Evolutionary conservation across 805 yeast species (phyloP).

Genomic region (Pichia deserticola): DNA sequence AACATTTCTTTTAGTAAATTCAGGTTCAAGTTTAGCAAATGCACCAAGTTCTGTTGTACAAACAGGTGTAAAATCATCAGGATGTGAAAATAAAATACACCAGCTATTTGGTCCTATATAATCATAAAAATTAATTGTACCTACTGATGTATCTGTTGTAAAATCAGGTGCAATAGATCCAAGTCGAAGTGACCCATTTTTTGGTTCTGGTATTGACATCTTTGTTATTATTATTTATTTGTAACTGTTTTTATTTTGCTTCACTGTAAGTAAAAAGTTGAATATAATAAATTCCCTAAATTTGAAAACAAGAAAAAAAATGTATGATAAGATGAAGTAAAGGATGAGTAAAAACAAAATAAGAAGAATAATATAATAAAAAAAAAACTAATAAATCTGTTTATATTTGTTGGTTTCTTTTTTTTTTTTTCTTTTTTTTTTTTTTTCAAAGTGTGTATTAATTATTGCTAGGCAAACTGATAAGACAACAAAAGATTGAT

Average conservation of each 20-base stretch:
- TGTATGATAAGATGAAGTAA: no score
- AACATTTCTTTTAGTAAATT: constrained; percentile 56
- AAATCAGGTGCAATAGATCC: constrained; percentile 70
- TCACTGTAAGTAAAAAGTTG: no score
- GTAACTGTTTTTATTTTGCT: no score
- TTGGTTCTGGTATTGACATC: constrained; percentile 38
- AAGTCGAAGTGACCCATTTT: constrained; percentile 34
- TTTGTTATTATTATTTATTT: not conserved
- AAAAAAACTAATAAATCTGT: no score
- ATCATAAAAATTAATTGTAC: constrained; percentile 56
- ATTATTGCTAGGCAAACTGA: no score
- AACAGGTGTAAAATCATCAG: constrained; percentile 74
- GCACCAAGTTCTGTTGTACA: constrained; percentile 78
- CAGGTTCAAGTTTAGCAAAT: constrained; percentile 63
- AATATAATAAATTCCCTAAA: no score
- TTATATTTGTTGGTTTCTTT: no score
- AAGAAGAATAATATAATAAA: no score
- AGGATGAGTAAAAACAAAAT: no score
- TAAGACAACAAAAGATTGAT: not conserved
- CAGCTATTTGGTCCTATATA: constrained; percentile 49
- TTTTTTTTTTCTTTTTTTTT: not conserved
- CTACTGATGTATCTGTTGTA: constrained; percentile 54
- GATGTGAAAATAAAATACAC: constrained; percentile 67
- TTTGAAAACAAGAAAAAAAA: no score
- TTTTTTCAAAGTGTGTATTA: no score